Evolutionary conservation across 371 early-diverging fungal genomes (phyloP).

Genomic region (Sporodiniella umbellata): DNA sequence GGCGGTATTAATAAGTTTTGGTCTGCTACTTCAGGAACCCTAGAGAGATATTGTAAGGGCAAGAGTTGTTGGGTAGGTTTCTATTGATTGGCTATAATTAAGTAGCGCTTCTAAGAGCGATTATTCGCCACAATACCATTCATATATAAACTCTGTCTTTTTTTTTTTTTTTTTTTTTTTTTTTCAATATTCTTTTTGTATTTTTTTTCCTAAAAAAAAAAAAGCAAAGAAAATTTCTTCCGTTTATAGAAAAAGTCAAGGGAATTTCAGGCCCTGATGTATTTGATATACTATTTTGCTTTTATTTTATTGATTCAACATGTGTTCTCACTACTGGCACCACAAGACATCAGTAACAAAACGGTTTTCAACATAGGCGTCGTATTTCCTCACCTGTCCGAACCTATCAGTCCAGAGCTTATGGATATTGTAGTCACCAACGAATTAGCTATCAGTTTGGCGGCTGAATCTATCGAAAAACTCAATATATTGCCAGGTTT

Average conservation of each 20-base stretch:
- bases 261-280: no score
- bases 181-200: no score
- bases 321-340: neutral
- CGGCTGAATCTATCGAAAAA: constrained; percentile 14
- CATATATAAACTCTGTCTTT: no score
- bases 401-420: neutral
- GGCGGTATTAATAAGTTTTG: no score
- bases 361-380: constrained; percentile 31
- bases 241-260: no score
- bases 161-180: neutral
- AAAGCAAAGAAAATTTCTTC: neutral
- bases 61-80: no score
- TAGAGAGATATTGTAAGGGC: no score
- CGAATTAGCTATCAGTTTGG: constrained; percentile 29
- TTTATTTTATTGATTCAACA: neutral
- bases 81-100: no score
- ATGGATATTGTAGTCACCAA: constrained; percentile 34
- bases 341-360: neutral
- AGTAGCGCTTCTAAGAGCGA: no score
- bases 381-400: constrained; percentile 25
- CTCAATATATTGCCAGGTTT: constrained; percentile 32
- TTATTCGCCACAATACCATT: no score
- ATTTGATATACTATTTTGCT: neutral
- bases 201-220: neutral
- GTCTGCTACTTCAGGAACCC: no score